A percentile compares a stretch with the other conserved stretches of the same genome.
phyloP scores from a whole-genome alignment of 1,139 yeast genomes.

The Hemisphaericaspora lyxosophila region DNA sequence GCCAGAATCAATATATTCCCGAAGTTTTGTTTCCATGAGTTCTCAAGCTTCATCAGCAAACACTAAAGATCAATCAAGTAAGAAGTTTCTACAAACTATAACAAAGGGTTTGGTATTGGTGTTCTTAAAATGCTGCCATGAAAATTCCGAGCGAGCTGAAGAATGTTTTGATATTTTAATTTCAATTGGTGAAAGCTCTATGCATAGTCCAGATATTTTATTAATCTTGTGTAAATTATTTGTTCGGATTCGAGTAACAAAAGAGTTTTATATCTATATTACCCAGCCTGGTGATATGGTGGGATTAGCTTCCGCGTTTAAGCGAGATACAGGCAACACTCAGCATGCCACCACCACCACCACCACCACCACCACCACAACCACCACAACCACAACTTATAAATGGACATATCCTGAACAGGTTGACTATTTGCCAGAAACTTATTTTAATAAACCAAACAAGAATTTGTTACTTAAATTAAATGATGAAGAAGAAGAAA shows the following conservation, averaged over 20 bases:
- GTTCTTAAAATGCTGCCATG: slow-evolving; percentile 27
- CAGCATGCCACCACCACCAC: slow-evolving; percentile 1
- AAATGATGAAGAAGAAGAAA: slow-evolving; percentile 6
- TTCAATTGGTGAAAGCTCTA: slow-evolving; percentile 21
- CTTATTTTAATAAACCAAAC: slow-evolving; percentile 36
- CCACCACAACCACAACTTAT: too few species aligned
- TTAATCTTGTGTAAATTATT: slow-evolving; percentile 54
- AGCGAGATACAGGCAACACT: slow-evolving; percentile 38
- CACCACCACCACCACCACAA: too few species aligned
- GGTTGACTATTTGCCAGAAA: slow-evolving; percentile 46
- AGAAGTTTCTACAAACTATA: slow-evolving; percentile 21
- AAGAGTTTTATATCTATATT: slow-evolving; percentile 47
- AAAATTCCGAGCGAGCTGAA: slow-evolving; percentile 28
- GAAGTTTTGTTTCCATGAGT: slow-evolving; percentile 23
- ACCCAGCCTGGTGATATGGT: slow-evolving; percentile 63
- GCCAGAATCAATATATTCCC: slow-evolving; percentile 11
- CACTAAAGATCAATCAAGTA: slow-evolving; percentile 5
- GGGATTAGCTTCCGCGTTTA: slow-evolving; percentile 61
- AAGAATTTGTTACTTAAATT: slow-evolving; percentile 13
- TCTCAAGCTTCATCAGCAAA: slow-evolving; percentile 14
- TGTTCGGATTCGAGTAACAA: slow-evolving; percentile 54
- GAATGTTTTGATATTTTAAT: slow-evolving; percentile 29
- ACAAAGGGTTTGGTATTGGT: slow-evolving; percentile 34
- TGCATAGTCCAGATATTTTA: slow-evolving; percentile 38
- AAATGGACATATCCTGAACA: slow-evolving; percentile 67